Base-by-base conservation (phyloP, 176 grass and related monocot species). In the Cymbopogon citratus region DNA sequence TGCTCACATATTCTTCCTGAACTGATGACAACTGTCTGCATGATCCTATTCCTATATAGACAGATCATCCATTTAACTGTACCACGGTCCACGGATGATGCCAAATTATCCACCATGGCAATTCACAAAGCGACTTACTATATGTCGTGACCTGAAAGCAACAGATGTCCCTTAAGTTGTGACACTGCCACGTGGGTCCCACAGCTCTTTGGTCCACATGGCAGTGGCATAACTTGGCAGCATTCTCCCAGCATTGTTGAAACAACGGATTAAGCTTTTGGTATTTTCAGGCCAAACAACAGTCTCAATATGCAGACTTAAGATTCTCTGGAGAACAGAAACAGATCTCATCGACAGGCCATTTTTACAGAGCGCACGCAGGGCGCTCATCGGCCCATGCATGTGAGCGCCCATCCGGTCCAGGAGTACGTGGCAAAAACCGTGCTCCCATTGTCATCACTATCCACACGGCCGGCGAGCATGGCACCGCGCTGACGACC, bases 401-500 rank as follows among this genome's bases (percentile, higher is more conserved):
- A 43, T 12, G 75, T 12, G 75, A 41, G 59, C 26, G 40, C 62
- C 77, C 63, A 79, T 66, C 68, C 68, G 26, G 12, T 62, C 9
- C 56, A 35, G 21, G 40, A 74, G 31, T 33, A 33, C n/a, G 28
- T n/a, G 69, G 68, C 19, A 7, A 13, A 13, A 11, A 7, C 6
- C 25, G 28, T 63, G 5, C 31, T 33, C 31, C 31, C 31, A n/a
- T n/a, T n/a, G n/a, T n/a, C n/a, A n/a, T n/a, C n/a, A 3, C 31
- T 33, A 33, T 33, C 31, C 31, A 33, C 31, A 33, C 31, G 31
- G 14, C 44, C 2, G 44, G 13, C 15, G 2, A 56, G 29, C 68
- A 80, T 31, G 76, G 77, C 73, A 69, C 73, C 51, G 19, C 24
- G 31, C 76, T 23, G 76, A 35, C n/a, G 29, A 25, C 26, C 62